phyloP scores from a whole-genome alignment of 768 basidiomycete genomes.

The Erythrobasidium yunnanense region DNA sequence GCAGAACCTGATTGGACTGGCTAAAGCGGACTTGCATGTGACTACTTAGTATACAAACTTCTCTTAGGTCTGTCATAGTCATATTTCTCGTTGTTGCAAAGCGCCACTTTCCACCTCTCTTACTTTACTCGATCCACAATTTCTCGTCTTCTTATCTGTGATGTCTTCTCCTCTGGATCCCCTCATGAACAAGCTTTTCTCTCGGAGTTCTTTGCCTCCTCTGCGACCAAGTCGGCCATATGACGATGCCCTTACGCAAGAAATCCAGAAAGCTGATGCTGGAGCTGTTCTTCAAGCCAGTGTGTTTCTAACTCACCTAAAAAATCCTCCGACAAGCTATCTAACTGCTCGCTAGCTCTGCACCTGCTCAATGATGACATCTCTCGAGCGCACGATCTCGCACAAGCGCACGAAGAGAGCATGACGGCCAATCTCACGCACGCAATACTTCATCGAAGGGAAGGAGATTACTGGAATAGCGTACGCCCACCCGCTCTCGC shows the following conservation, averaged over 20 bases:
- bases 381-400: conserved; percentile 12
- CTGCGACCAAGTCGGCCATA: background rate
- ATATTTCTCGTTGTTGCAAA: no score
- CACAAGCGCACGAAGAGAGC: conserved; percentile 25
- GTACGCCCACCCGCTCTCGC: background rate
- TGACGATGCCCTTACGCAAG: background rate
- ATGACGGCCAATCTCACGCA: conserved; percentile 22
- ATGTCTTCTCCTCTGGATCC: background rate
- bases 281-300: background rate
- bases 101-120: no score
- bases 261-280: background rate
- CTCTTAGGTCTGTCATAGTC: no score
- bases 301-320: background rate
- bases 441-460: conserved; percentile 23
- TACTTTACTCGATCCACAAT: no score
- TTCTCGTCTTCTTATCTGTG: background rate
- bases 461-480: conserved; percentile 19
- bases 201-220: background rate
- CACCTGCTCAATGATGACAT: conserved; percentile 28
- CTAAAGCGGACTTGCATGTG: no score
- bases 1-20: no score
- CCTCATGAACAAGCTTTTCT: background rate
- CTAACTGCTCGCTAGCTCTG: background rate
- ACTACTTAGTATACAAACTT: no score
- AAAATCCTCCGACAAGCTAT: background rate